Percentiles rank a stretch among this genome's conserved stretches.
phyloP scores from a whole-genome alignment of 805 yeast genomes.

The Debaryomyces hansenii region DNA sequence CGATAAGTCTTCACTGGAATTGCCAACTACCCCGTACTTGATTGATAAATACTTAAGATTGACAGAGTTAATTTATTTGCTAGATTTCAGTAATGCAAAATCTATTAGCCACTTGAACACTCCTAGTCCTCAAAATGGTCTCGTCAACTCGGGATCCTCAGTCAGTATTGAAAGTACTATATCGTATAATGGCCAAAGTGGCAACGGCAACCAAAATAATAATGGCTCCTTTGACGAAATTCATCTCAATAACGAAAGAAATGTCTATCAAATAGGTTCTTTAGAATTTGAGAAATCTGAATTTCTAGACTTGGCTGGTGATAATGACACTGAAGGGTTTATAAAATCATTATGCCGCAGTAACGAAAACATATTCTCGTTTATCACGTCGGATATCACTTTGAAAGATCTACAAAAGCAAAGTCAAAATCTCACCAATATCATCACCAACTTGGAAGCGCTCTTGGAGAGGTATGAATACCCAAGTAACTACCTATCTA shows the following conservation, averaged over 20 bases:
- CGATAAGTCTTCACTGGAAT: slow-evolving; percentile 50
- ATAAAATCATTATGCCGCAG: slow-evolving; percentile 39
- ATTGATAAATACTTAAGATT: slow-evolving; percentile 65
- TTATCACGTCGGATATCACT: slow-evolving; percentile 43
- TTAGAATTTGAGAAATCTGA: slow-evolving; percentile 54
- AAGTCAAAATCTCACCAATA: slow-evolving; percentile 31
- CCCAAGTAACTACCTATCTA: slow-evolving; percentile 27
- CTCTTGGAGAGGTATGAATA: slow-evolving; percentile 32
- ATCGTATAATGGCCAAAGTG: neutral
- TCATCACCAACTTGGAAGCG: slow-evolving; percentile 27
- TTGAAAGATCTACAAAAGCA: slow-evolving; percentile 44
- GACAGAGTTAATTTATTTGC: slow-evolving; percentile 54
- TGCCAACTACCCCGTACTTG: slow-evolving; percentile 67
- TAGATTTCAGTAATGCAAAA: slow-evolving; percentile 23
- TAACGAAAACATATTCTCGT: slow-evolving; percentile 35
- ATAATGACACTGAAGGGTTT: slow-evolving; percentile 58
- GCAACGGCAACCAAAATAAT: slow-evolving; percentile 1
- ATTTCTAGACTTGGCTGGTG: slow-evolving; percentile 38
- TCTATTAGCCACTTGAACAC: neutral
- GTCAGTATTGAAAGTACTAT: neutral
- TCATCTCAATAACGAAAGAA: slow-evolving; percentile 23
- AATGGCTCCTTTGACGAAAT: slow-evolving; percentile 5
- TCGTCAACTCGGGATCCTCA: neutral
- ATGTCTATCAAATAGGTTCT: slow-evolving; percentile 46
- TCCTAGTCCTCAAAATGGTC: neutral